Conservation (phyloP, 2,329 filamentous ascomycete species). For the Aspergillus puulaauensis region DNA sequence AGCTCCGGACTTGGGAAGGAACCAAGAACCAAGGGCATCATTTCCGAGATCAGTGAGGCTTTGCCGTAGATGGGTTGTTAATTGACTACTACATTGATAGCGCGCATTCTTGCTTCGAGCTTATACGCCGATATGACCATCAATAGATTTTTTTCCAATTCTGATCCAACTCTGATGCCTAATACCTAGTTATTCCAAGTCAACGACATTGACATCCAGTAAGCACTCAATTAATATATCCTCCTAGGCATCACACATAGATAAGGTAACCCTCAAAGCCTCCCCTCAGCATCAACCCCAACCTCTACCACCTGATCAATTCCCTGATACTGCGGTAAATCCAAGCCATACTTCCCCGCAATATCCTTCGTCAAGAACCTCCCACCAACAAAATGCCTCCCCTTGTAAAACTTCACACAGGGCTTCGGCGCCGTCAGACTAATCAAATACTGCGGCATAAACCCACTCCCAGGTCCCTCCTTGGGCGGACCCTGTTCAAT, state of each 20-base stretch:
- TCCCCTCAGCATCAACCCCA: slow-evolving; percentile 37
- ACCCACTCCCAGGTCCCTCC: slow-evolving; percentile 73
- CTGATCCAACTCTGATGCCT: no score
- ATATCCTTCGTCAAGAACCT: slow-evolving; percentile 78
- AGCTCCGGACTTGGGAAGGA: slow-evolving; percentile 54
- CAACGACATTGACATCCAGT: no score
- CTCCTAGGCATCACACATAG: not conserved
- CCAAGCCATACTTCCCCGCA: slow-evolving; percentile 81
- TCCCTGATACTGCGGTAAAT: slow-evolving; percentile 78
- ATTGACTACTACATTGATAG: not conserved
- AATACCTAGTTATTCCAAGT: no score
- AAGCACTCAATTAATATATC: not conserved
- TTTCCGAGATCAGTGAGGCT: slow-evolving; percentile 58
- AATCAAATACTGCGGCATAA: slow-evolving; percentile 77
- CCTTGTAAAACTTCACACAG: slow-evolving; percentile 76
- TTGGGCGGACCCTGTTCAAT: slow-evolving; percentile 81
- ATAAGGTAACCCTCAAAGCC: slow-evolving; percentile 23
- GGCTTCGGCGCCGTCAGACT: slow-evolving; percentile 94
- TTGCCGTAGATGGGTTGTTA: slow-evolving; percentile 10
- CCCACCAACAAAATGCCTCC: slow-evolving; percentile 89
- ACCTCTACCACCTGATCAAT: slow-evolving; percentile 89
- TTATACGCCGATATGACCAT: not conserved
- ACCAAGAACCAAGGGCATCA: slow-evolving; percentile 59
- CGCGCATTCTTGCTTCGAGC: not conserved
- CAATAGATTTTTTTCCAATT: not conserved